These are phyloP conservation scores for Solanum rostratum DNA, from an alignment of 257 asterid species.

Conservation along the genomic window DNA sequence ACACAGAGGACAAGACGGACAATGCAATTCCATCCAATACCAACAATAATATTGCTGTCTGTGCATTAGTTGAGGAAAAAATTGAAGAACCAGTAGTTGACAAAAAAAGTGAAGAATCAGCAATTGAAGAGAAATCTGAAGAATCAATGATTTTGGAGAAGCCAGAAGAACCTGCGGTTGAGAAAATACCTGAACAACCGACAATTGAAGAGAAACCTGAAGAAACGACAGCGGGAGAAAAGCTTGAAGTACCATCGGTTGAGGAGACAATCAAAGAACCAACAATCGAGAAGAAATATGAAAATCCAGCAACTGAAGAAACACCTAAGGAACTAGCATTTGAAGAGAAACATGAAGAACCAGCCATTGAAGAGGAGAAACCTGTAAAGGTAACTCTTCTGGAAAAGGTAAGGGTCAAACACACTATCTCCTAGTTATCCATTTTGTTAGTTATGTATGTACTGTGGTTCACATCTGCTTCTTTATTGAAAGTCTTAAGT, in stretches of 20 bases:
- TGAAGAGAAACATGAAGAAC: not conserved
- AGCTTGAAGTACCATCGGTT: not conserved
- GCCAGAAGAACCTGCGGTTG: not conserved
- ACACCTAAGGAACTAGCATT: not conserved
- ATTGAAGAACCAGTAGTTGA: not conserved
- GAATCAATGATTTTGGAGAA: not conserved
- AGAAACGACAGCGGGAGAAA: not conserved
- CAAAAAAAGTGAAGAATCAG: not conserved
- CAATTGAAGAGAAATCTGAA: not conserved
- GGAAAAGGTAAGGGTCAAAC: not conserved
- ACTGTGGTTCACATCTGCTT: not conserved
- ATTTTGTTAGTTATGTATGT: not conserved
- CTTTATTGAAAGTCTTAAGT: not conserved
- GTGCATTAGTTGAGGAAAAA: not conserved
- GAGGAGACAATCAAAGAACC: not conserved
- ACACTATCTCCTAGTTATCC: not conserved
- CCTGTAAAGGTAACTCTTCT: not conserved
- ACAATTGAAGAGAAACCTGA: not conserved
- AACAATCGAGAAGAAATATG: not conserved
- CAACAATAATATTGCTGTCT: not conserved
- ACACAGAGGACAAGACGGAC: not conserved
- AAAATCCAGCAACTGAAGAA: not conserved
- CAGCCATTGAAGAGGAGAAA: not conserved
- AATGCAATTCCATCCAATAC: not conserved
- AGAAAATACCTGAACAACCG: not conserved